Conservation (phyloP, 2,329 filamentous ascomycete species). For the Fusarium citri region DNA sequence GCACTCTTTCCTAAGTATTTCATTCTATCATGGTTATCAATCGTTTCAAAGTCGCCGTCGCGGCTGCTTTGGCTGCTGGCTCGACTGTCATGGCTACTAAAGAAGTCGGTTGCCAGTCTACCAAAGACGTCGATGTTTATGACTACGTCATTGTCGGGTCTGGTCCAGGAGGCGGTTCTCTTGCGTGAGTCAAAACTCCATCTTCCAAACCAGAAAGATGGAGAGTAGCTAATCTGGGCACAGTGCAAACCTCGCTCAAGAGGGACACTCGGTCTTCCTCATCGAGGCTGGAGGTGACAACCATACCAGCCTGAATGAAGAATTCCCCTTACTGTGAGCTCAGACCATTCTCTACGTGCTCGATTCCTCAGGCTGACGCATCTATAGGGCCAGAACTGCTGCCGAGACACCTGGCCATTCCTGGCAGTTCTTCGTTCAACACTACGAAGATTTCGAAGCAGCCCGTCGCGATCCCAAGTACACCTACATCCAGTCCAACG, state of each 20-base stretch:
- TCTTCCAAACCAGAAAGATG: fast-evolving
- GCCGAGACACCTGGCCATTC: slow-evolving; percentile 5
- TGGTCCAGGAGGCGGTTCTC: slow-evolving; percentile 5
- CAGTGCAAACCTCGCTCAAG: slow-evolving; percentile 4
- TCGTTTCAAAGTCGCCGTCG: not conserved
- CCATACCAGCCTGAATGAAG: not conserved
- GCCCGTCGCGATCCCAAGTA: slow-evolving; percentile 13
- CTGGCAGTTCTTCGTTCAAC: slow-evolving; percentile 11
- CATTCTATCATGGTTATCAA: not conserved
- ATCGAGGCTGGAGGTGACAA: slow-evolving; percentile 16
- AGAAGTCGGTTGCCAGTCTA: too few relatives aligned
- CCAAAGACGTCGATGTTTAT: not conserved
- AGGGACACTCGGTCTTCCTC: slow-evolving; percentile 7
- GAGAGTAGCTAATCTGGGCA: fast-evolving
- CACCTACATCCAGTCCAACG: slow-evolving; percentile 18
- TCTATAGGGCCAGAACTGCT: not conserved
- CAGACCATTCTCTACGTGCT: fast-evolving
- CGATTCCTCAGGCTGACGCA: too few relatives aligned
- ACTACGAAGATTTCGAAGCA: slow-evolving; percentile 8
- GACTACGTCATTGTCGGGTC: slow-evolving; percentile 11
- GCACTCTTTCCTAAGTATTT: too few relatives aligned
- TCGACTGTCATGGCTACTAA: not conserved
- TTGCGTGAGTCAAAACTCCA: not conserved
- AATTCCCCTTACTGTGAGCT: not conserved
- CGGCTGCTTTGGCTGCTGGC: not conserved